phyloP scores from a whole-genome alignment of 331 rosid genomes.

The Saraca asoca region DNA sequence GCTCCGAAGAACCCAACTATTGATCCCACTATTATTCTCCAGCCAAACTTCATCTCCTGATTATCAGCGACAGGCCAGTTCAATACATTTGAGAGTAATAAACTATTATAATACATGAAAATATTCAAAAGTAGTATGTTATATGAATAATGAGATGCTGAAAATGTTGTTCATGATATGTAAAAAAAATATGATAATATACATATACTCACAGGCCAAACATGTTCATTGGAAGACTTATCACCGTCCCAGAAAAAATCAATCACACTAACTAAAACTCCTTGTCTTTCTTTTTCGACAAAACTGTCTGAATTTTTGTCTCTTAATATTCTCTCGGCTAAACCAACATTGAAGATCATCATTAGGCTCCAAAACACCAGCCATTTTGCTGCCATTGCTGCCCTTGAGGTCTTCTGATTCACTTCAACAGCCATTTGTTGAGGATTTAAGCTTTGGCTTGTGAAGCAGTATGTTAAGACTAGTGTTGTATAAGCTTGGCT shows the following conservation, averaged over 20 bases:
- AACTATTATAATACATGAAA: not conserved
- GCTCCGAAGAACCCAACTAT: slow-evolving; percentile 80
- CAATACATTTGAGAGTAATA: slow-evolving; percentile 24
- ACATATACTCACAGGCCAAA: slow-evolving; percentile 70
- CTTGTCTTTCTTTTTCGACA: slow-evolving; percentile 29
- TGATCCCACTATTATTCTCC: slow-evolving; percentile 68
- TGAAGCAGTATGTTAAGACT: slow-evolving; percentile 12
- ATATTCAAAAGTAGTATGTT: not conserved
- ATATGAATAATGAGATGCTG: not conserved
- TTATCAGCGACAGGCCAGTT: slow-evolving; percentile 34
- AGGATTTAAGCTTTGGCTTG: not conserved
- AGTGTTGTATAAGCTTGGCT: slow-evolving; percentile 21
- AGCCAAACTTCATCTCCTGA: slow-evolving; percentile 78
- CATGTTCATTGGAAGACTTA: slow-evolving; percentile 59
- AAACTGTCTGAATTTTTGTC: slow-evolving; percentile 34
- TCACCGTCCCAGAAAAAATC: slow-evolving; percentile 59
- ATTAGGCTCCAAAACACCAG: slow-evolving; percentile 42
- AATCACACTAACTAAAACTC: slow-evolving; percentile 39
- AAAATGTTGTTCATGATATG: not conserved
- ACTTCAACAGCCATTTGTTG: slow-evolving; percentile 47
- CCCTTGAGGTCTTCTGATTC: slow-evolving; percentile 38
- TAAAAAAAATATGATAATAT: not conserved
- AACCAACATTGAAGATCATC: slow-evolving; percentile 43
- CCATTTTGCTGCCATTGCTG: slow-evolving; percentile 40
- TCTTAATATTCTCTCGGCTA: slow-evolving; percentile 56